These are phyloP conservation scores for Geranomyces michiganensis DNA, from an alignment of 192 early-diverging fungal genomes.

Conservation along the genomic window DNA sequence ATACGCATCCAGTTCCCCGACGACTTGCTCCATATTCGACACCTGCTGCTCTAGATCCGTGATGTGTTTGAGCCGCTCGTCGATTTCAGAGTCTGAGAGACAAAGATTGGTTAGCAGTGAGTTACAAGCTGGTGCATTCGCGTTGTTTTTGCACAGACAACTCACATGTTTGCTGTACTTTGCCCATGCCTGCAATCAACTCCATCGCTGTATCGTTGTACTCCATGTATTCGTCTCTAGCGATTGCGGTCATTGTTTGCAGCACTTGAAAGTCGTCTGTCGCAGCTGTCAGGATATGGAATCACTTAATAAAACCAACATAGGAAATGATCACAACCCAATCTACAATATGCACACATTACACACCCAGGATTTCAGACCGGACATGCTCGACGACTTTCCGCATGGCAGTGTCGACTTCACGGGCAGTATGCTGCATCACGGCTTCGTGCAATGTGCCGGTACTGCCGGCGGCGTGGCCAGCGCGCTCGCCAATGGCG, in stretches of 20 bases:
- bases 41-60: constrained; percentile 40
- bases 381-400: constrained; percentile 14
- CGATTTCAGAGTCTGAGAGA: constrained; percentile 31
- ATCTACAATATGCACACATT: no score
- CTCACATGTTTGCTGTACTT: constrained; percentile 28
- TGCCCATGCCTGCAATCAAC: constrained; percentile 27
- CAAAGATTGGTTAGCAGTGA: neutral
- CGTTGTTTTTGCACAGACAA: no score
- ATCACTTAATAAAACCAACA: neutral
- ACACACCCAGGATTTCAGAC: constrained; percentile 16
- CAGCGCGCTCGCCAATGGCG: no score
- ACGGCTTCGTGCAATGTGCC: neutral
- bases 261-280: constrained; percentile 21
- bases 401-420: constrained; percentile 7
- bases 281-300: constrained; percentile 6
- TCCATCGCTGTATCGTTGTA: constrained; percentile 24
- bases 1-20: constrained; percentile 39
- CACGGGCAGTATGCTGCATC: neutral
- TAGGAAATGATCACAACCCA: no score
- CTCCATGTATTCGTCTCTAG: constrained; percentile 19
- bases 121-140: neutral
- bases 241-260: constrained; percentile 19
- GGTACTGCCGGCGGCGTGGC: neutral
- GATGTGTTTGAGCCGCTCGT: constrained; percentile 30
- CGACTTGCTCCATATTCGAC: constrained; percentile 39